Conservation (phyloP, 768 basidiomycete genomes). For the Cystofilobasidium ferigula region DNA sequence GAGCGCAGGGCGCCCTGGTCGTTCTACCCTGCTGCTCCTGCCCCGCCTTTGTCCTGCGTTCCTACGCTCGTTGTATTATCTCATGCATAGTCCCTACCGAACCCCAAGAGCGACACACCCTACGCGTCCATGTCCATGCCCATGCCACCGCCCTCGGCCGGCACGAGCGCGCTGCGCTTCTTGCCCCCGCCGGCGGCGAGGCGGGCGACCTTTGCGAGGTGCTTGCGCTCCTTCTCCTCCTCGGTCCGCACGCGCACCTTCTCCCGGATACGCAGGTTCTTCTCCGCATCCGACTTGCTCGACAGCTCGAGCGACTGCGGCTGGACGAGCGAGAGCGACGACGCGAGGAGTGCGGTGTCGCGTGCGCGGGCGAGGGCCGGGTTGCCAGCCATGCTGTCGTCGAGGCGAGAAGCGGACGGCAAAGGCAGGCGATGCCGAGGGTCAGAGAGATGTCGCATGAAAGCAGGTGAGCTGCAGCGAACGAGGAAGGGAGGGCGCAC, state of each 20-base stretch:
- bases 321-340: constrained; percentile 39
- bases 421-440: not conserved
- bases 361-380: constrained; percentile 49
- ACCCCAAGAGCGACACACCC: not conserved
- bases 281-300: constrained; percentile 42
- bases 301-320: constrained; percentile 28
- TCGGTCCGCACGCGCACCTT: constrained; percentile 55
- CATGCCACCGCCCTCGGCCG: constrained; percentile 78
- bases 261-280: constrained; percentile 50
- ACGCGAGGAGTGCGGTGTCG: constrained; percentile 60
- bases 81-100: not conserved
- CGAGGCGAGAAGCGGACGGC: constrained; percentile 7
- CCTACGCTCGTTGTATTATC: no score
- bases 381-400: constrained; percentile 65
- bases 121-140: constrained; percentile 50
- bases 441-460: not conserved
- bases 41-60: no score
- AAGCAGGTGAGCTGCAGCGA: not conserved
- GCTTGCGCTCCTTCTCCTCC: constrained; percentile 32
- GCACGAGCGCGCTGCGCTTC: constrained; percentile 55
- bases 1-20: not conserved
- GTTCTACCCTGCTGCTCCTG: not conserved
- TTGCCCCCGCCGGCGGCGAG: constrained; percentile 36
- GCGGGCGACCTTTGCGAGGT: constrained; percentile 43
- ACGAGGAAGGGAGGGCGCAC: constrained; percentile 30